A percentile compares a stretch with the other conserved stretches of the same genome.
Conservation (phyloP, 2,329 filamentous ascomycete genomes). For the Fusarium euwallaceae region DNA sequence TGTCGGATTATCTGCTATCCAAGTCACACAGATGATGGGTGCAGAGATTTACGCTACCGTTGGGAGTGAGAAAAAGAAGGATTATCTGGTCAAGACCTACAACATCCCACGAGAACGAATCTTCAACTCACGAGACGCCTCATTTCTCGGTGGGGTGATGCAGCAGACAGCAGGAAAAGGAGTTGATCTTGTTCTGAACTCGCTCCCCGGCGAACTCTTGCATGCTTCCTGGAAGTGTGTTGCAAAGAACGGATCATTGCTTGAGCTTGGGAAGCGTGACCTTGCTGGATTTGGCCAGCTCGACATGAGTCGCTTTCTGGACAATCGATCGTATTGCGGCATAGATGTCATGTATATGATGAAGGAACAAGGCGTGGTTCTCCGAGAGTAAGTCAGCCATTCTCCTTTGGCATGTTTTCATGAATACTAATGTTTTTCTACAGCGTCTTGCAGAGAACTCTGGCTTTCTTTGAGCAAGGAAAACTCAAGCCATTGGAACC, state of each 20-base stretch:
- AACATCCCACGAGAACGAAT: constrained; percentile 50
- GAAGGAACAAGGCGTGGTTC: neutral
- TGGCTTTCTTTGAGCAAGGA: constrained; percentile 22
- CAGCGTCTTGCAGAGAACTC: constrained; percentile 16
- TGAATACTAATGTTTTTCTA: neutral
- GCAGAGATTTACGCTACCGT: constrained; percentile 43
- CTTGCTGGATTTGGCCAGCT: constrained; percentile 31
- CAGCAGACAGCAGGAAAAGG: constrained; percentile 46
- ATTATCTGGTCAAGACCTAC: constrained; percentile 45
- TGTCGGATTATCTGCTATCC: constrained; percentile 50
- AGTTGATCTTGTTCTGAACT: constrained; percentile 54
- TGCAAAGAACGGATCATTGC: constrained; percentile 50
- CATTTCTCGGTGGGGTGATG: constrained; percentile 48
- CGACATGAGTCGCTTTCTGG: constrained; percentile 27
- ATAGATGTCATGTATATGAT: constrained; percentile 33
- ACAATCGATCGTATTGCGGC: constrained; percentile 35
- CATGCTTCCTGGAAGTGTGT: constrained; percentile 52
- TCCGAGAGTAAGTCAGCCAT: constrained; percentile 2
- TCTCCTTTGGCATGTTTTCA: neutral
- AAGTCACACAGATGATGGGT: constrained; percentile 43
- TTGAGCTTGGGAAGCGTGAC: constrained; percentile 54
- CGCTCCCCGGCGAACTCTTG: constrained; percentile 47
- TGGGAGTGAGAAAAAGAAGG: constrained; percentile 46
- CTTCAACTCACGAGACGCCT: constrained; percentile 43
- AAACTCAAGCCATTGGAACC: constrained; percentile 1